These are phyloP conservation scores for Falciphora oryzae DNA, from an alignment of 2,329 filamentous ascomycete species.

Conservation along the genomic window DNA sequence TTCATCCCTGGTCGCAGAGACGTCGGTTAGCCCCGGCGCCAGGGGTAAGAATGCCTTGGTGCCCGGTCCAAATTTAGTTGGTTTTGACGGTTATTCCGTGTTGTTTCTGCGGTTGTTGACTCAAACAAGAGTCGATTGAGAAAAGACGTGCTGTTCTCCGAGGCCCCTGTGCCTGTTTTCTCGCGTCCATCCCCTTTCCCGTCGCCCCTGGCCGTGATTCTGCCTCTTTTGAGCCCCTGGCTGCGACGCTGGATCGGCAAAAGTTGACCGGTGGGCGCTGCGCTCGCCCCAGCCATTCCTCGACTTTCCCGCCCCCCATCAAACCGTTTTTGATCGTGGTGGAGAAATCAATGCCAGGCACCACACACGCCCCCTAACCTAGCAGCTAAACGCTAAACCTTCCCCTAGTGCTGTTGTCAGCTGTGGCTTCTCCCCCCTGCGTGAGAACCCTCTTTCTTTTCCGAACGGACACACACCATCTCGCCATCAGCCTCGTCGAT, in stretches of 20 bases:
- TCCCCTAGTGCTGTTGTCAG: background rate
- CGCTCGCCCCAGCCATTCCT: background rate
- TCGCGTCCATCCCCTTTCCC: background rate
- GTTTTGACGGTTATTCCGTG: too few species aligned
- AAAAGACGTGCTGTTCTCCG: background rate
- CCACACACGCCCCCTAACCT: background rate
- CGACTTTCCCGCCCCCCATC: background rate
- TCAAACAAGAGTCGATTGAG: background rate
- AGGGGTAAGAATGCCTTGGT: too few species aligned
- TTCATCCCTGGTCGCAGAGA: too few species aligned
- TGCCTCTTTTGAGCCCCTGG: background rate
- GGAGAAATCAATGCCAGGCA: background rate
- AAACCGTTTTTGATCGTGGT: background rate
- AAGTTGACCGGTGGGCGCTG: background rate
- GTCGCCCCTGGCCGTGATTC: background rate
- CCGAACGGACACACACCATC: too few species aligned
- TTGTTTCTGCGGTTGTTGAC: background rate
- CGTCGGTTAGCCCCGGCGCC: too few species aligned
- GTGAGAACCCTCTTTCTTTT: background rate
- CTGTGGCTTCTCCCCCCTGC: background rate
- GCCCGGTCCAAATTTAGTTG: too few species aligned
- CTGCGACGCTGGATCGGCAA: background rate
- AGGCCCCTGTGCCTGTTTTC: background rate
- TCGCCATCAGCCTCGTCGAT: background rate
- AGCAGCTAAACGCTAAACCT: background rate